Base-by-base conservation (phyloP, 768 basidiomycete species). In the Leccinum incarnatum region DNA sequence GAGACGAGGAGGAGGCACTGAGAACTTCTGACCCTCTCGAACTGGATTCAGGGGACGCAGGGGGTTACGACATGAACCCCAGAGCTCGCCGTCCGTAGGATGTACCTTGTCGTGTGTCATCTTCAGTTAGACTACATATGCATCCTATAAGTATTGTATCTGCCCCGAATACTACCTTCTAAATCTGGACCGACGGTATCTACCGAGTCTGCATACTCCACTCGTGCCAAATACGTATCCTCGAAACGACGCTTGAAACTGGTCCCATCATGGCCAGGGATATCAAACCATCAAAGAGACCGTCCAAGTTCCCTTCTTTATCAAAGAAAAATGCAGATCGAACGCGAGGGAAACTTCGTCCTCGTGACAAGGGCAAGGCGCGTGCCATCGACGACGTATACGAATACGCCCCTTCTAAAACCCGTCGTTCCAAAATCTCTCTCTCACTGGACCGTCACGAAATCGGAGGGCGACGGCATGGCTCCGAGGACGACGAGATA, bases 371-470 rank as follows among this genome's bases (percentile, higher is more conserved):
- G 32, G 56, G 47, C 21, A 75, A 76, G 53, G 56, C 72, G 17
- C 67, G 57, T n/a, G 55, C 70, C 15, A 67, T 78, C 32, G 65
- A 75, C 21, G 87, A 90, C 63, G 78, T 89, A 1, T 90, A 89
- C 68, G 88, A 90, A 65, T 84, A 85, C 58, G 74, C 81, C 55
- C 77, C 78, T 34, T 72, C 76, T 54, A 78, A 76, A 55, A 73
- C 75, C 19, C 77, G 82, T 57, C 77, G 88, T 32, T 76, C 80
- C 1, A 81, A 81, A 54, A 69, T 89, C 36, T 72, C 68, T 48
- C 75, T 86, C 34, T 77, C 83, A 32, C 72, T 90, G 36, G 85
- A 83, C 64, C 78, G 75, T 45, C 83, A 87, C 40, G 87, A 90
- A 68, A 70, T 74, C 2, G 65, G 58, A 10, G 63, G 66, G 4